Conservation (phyloP, 257 asterid species). For the Mentha longifolia region DNA sequence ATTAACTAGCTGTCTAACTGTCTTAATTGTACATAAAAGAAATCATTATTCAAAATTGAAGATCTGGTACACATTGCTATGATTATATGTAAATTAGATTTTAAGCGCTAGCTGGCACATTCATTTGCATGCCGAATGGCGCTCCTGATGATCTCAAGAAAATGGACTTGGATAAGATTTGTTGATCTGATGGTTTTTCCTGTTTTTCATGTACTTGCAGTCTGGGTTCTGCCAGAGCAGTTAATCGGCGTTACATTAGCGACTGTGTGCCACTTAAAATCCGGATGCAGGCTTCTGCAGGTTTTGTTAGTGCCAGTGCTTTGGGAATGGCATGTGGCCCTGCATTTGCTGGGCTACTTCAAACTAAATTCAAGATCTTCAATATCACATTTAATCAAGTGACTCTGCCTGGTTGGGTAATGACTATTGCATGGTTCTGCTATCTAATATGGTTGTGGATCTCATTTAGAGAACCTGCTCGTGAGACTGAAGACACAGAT, state of each 20-base stretch:
- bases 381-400: conserved; percentile 76
- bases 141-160: conserved; percentile 10
- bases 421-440: conserved; percentile 82
- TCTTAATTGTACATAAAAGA: not conserved
- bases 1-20: not conserved
- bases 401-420: conserved; percentile 98
- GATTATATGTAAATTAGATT: not conserved
- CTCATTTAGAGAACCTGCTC: conserved; percentile 83
- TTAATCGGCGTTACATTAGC: conserved; percentile 91
- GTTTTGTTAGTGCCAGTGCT: conserved; percentile 98
- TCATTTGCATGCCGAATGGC: conserved; percentile 26
- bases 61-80: not conserved
- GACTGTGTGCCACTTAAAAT: conserved; percentile 93
- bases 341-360: conserved; percentile 93
- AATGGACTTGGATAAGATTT: conserved; percentile 27
- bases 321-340: conserved; percentile 99
- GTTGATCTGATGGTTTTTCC: not conserved
- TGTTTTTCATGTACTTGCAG: conserved; percentile 52
- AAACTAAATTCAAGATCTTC: conserved; percentile 66
- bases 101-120: not conserved
- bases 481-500: conserved; percentile 45
- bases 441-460: conserved; percentile 84
- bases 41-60: not conserved
- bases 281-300: conserved; percentile 98
- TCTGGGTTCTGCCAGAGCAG: conserved; percentile 98